A percentile compares a stretch with the other conserved stretches of the same genome.
These are phyloP conservation scores for Fusarium sp. DNA, from an alignment of 2,329 filamentous ascomycete species.

Conservation along the genomic window DNA sequence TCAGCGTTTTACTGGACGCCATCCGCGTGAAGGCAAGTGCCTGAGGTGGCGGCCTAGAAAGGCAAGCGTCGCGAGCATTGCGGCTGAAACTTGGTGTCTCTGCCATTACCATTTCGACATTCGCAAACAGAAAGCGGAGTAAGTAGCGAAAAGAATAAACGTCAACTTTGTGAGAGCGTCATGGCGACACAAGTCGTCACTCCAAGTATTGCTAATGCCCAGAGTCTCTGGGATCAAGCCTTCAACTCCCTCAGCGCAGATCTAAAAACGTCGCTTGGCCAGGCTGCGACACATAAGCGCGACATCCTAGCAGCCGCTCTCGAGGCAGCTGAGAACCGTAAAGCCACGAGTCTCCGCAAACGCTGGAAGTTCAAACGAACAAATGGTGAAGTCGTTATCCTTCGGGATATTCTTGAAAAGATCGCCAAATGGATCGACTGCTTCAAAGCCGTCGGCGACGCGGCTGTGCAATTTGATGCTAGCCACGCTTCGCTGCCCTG, in stretches of 20 bases:
- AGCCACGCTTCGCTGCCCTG: slow-evolving; percentile 5
- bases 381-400: slow-evolving; percentile 1
- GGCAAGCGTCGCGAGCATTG: neutral
- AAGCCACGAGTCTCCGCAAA: neutral
- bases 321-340: neutral
- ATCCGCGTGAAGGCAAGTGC: neutral
- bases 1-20: neutral
- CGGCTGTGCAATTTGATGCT: slow-evolving; percentile 7
- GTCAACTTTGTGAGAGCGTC: accelerated
- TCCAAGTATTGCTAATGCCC: neutral
- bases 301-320: neutral
- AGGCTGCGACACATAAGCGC: neutral
- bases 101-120: no score
- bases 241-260: neutral
- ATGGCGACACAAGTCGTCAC: neutral
- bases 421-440: slow-evolving; percentile 11
- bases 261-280: neutral
- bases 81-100: neutral
- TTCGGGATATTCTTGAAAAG: slow-evolving; percentile 18
- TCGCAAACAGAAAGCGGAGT: neutral
- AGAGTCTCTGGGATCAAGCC: slow-evolving; percentile 1
- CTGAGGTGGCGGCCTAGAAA: no score
- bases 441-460: slow-evolving; percentile 6
- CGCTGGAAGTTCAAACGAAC: slow-evolving; percentile 19
- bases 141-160: accelerated